Conservation (phyloP, 1,284 basidiomycete genomes). For the Malassezia restricta region DNA sequence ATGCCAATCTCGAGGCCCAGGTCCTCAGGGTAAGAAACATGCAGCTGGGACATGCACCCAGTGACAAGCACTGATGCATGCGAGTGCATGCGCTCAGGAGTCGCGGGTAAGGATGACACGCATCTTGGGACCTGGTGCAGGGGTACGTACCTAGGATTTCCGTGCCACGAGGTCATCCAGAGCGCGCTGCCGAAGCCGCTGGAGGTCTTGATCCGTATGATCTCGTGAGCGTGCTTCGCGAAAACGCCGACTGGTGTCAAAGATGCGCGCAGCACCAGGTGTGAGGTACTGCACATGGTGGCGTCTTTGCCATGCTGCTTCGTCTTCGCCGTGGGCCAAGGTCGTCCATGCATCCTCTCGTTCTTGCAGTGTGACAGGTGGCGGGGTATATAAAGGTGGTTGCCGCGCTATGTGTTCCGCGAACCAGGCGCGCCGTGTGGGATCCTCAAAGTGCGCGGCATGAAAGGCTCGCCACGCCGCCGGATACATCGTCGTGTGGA, state of each 20-base stretch:
- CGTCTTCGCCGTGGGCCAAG: constrained; percentile 1
- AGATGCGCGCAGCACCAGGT: constrained; percentile 14
- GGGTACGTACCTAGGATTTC: neutral
- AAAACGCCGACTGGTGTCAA: constrained; percentile 14
- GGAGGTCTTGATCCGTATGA: neutral
- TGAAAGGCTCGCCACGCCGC: constrained; percentile 5
- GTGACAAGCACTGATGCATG: neutral
- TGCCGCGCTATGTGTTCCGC: neutral
- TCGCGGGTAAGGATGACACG: constrained; percentile 18
- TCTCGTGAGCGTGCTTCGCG: constrained; percentile 2
- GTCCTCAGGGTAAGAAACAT: neutral
- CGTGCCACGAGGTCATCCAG: neutral
- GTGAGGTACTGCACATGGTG: constrained; percentile 13
- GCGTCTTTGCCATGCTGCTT: constrained; percentile 9
- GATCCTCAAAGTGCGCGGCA: constrained; percentile 9
- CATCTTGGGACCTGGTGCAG: constrained; percentile 5
- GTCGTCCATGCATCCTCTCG: constrained; percentile 10
- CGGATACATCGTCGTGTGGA: neutral
- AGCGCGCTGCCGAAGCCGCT: constrained; percentile 5
- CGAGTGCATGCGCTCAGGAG: constrained; percentile 2
- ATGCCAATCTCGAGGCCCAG: too few species aligned
- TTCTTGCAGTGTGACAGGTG: neutral
- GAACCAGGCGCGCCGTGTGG: constrained; percentile 8
- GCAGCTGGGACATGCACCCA: neutral
- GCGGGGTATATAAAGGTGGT: neutral